These are phyloP conservation scores for Clarireedia paspali DNA, from an alignment of 2,329 filamentous ascomycete species.

Conservation along the genomic window DNA sequence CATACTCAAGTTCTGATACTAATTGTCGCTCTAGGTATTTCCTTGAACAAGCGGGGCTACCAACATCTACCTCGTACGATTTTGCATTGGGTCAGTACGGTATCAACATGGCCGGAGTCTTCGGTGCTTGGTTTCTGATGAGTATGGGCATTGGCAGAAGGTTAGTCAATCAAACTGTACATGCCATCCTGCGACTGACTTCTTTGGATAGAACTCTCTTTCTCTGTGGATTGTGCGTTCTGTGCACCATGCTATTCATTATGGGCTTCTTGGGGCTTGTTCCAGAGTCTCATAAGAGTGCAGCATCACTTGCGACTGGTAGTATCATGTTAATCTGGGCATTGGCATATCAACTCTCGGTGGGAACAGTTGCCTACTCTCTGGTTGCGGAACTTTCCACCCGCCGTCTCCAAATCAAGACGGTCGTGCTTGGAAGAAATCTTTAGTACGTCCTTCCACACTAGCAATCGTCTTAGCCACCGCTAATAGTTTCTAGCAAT, in stretches of 20 bases:
- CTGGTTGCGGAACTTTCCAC: constrained; percentile 80
- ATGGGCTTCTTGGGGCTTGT: constrained; percentile 60
- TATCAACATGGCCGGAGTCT: constrained; percentile 45
- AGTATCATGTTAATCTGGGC: constrained; percentile 76
- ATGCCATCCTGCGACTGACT: background rate
- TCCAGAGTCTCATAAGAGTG: constrained; percentile 19
- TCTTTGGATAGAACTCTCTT: constrained; percentile 36
- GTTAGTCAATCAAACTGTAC: background rate
- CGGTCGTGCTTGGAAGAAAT: constrained; percentile 77
- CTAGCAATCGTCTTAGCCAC: background rate
- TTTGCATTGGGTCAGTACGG: constrained; percentile 44
- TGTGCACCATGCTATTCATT: constrained; percentile 59
- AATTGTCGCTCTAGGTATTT: constrained; percentile 34
- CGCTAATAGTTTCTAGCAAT: constrained; percentile 30
- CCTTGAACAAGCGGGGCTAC: constrained; percentile 49
- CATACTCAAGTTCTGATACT: background rate
- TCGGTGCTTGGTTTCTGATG: constrained; percentile 46
- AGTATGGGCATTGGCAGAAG: constrained; percentile 36
- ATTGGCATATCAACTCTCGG: constrained; percentile 75
- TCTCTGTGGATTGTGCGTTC: constrained; percentile 40
- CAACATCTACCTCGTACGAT: constrained; percentile 41
- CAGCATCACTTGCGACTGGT: constrained; percentile 26
- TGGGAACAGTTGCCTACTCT: constrained; percentile 85
- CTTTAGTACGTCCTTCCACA: constrained; percentile 30
- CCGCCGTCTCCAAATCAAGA: constrained; percentile 80